Base-by-base conservation (phyloP, 129 eudicot genomes). In the Centaurea solstitialis region DNA sequence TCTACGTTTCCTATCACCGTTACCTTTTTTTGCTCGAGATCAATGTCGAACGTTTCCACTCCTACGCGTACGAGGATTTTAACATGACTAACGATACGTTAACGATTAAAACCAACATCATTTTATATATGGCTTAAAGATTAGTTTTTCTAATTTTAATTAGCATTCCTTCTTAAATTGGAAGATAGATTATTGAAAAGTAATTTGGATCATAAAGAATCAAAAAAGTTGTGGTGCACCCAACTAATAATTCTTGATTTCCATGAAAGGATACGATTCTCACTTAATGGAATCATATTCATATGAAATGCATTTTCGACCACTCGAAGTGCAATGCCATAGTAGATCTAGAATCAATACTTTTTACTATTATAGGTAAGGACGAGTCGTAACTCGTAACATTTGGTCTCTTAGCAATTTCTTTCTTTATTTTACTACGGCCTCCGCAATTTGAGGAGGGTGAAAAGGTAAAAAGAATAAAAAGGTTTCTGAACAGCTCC, bases 1-100 rank as follows among this genome's bases (percentile, higher is more conserved):
- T 94, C 75, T 66, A 94, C 97, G 68, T 92, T 92, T 77, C 98
- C 98, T 74, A 85, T 92, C 82, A 94, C 97, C 0, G 98, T 94
- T 72, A 94, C 98, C 81, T 94, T 94, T 47, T 94, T 94, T 83
- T 85, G 86, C 84, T 94, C 88, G 10, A 90, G 45, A 79, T 92
- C 90, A 68, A 94, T 92, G 82, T 94, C 98, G 40, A 77, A 92
- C 26, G 90, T 85, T 72, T 94, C 98, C 15, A 94, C 97, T 37
- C 98, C 97, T 92, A 86, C 97, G 94, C 89, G 85, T 39, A 70
- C 33, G 5, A 37, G 0, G 24, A 33, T 69, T 76, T 72, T 26
- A 9, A 35, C 59, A 79, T 15, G 7, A 9, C 3, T 22, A 39
- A 0, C 64, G 5, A 23, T 4, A n/a, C 13, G 61, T 72, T 7